These are phyloP conservation scores for Fusarium sp. DNA, from an alignment of 2,329 filamentous ascomycete species.

Conservation along the genomic window DNA sequence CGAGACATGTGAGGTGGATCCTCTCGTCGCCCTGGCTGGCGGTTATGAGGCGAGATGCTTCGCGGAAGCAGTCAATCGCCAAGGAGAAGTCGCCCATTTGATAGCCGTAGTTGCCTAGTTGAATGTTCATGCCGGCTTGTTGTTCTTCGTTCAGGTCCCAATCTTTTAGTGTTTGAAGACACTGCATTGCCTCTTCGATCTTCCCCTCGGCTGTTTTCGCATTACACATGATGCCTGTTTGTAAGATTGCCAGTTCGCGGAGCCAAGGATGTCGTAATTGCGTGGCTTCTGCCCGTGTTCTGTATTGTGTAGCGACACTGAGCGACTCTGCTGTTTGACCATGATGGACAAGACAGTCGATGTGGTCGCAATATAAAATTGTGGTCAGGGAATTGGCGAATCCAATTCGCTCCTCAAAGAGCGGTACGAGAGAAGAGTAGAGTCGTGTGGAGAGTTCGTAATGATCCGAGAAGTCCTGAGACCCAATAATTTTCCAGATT, in stretches of 20 bases:
- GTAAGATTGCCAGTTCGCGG: slow-evolving; percentile 44
- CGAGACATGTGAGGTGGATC: slow-evolving; percentile 45
- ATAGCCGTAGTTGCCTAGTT: slow-evolving; percentile 47
- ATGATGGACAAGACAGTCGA: slow-evolving; percentile 46
- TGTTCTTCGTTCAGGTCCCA: slow-evolving; percentile 46
- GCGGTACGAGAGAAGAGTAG: slow-evolving; percentile 44
- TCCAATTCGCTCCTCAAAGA: slow-evolving; percentile 45
- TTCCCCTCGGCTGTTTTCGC: slow-evolving; percentile 44
- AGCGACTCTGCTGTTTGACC: slow-evolving; percentile 42
- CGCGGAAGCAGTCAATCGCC: slow-evolving; percentile 44
- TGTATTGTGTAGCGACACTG: slow-evolving; percentile 42
- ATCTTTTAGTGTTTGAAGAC: slow-evolving; percentile 42
- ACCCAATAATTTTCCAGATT: slow-evolving; percentile 46
- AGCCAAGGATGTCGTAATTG: slow-evolving; percentile 45
- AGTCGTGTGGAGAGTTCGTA: slow-evolving; percentile 45
- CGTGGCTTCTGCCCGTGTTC: slow-evolving; percentile 42
- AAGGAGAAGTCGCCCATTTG: slow-evolving; percentile 40
- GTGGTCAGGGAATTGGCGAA: slow-evolving; percentile 47
- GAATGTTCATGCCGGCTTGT: slow-evolving; percentile 44
- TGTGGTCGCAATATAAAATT: slow-evolving; percentile 48
- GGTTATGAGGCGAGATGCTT: slow-evolving; percentile 43
- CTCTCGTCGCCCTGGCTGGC: slow-evolving; percentile 45
- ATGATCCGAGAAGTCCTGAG: slow-evolving; percentile 46
- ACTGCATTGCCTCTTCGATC: slow-evolving; percentile 44
- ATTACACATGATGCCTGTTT: slow-evolving; percentile 44